Evolutionary conservation across 1,284 basidiomycete species (phyloP).

Genomic region (Peniophora sp.): DNA sequence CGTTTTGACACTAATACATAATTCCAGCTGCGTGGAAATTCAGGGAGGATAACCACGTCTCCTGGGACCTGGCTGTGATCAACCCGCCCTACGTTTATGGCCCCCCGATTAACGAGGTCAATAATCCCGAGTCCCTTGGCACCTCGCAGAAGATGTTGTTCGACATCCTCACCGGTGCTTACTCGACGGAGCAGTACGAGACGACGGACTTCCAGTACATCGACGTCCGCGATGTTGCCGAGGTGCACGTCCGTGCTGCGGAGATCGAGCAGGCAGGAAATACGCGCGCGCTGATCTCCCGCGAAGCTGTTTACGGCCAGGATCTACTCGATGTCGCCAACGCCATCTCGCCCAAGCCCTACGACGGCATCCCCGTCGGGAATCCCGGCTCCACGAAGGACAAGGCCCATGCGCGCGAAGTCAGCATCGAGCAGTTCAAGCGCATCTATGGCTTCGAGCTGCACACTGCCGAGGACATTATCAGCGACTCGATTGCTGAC

Average conservation of each 20-base stretch:
- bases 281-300: slow-evolving; percentile 30
- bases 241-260: slow-evolving; percentile 35
- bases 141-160: slow-evolving; percentile 8
- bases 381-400: slow-evolving; percentile 5
- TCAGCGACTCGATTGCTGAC: slow-evolving; percentile 7
- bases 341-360: slow-evolving; percentile 4
- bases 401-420: background rate
- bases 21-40: slow-evolving; percentile 16
- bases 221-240: slow-evolving; percentile 38
- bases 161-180: slow-evolving; percentile 5
- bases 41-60: slow-evolving; percentile 10
- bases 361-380: slow-evolving; percentile 3
- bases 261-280: slow-evolving; percentile 30
- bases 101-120: slow-evolving; percentile 8
- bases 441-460: slow-evolving; percentile 6
- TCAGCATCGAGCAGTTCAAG: slow-evolving; percentile 4
- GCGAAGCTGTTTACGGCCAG: slow-evolving; percentile 6
- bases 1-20: background rate
- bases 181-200: background rate
- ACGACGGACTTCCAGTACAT: slow-evolving; percentile 18
- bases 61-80: slow-evolving; percentile 7
- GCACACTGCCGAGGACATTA: slow-evolving; percentile 3
- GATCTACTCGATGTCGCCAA: background rate
- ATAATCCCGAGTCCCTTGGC: slow-evolving; percentile 5
- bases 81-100: slow-evolving; percentile 6